Percentiles rank a stretch among this genome's conserved stretches.
These are phyloP conservation scores for Kluyveromyces marxianus DNA, from an alignment of 1,139 yeast species.

Conservation along the genomic window DNA sequence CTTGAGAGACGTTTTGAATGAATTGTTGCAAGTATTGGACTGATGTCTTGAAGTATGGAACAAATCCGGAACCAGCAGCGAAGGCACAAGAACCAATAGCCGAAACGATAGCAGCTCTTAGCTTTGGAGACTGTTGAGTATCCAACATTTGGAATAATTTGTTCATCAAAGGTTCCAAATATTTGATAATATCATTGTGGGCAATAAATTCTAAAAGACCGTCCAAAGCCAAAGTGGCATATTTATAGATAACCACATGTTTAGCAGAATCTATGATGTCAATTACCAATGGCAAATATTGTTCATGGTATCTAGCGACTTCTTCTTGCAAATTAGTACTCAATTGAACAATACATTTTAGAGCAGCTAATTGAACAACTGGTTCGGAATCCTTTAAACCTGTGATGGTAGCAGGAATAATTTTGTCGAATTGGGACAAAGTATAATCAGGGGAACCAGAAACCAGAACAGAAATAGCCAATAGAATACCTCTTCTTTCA, in stretches of 20 bases:
- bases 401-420: conserved; percentile 62
- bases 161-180: conserved; percentile 84
- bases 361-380: conserved; percentile 78
- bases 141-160: conserved; percentile 79
- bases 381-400: conserved; percentile 78
- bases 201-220: conserved; percentile 88
- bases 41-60: conserved; percentile 79
- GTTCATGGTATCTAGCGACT: conserved; percentile 75
- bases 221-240: conserved; percentile 87
- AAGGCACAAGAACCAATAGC: conserved; percentile 97
- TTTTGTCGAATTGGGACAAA: conserved; percentile 63
- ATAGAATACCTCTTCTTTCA: conserved; percentile 82
- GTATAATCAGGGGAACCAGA: conserved; percentile 93
- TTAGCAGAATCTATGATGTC: conserved; percentile 81
- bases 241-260: conserved; percentile 76
- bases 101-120: conserved; percentile 84
- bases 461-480: conserved; percentile 75
- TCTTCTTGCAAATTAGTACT: conserved; percentile 80
- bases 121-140: conserved; percentile 49
- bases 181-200: conserved; percentile 73
- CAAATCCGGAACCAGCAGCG: conserved; percentile 83
- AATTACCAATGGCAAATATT: conserved; percentile 79
- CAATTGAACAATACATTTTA: conserved; percentile 70
- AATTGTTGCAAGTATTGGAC: conserved; percentile 76
- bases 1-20: conserved; percentile 54